phyloP scores from a whole-genome alignment of 2,329 filamentous ascomycete species.

The Tolypocladium tundrense region DNA sequence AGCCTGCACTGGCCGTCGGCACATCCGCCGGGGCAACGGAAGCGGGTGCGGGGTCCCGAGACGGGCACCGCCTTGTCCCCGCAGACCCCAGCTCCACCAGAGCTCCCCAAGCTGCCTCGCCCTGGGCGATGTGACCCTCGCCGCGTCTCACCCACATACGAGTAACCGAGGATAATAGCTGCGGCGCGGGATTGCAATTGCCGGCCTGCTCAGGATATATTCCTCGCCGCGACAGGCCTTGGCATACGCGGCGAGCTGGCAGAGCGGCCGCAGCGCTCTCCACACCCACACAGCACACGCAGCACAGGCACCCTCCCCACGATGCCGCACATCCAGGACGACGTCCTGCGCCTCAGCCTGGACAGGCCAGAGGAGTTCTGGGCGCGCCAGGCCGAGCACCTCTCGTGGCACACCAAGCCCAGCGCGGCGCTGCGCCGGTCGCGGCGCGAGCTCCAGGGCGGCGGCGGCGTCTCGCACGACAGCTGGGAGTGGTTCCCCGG shows the following conservation, averaged over 20 bases:
- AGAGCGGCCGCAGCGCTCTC: neutral
- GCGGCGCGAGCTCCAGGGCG: slow-evolving; percentile 51
- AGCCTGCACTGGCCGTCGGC: neutral
- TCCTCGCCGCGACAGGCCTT: neutral
- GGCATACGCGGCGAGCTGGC: neutral
- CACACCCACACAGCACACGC: too few relatives aligned
- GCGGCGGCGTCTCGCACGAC: slow-evolving; percentile 54
- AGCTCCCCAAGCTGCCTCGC: neutral
- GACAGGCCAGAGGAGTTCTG: slow-evolving; percentile 65
- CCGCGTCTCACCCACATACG: neutral
- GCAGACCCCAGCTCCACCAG: neutral
- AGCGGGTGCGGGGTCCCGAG: neutral
- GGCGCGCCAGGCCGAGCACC: slow-evolving; percentile 59
- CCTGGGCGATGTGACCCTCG: neutral
- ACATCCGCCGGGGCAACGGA: neutral
- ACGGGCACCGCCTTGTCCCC: too few relatives aligned
- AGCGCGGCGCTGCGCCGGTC: slow-evolving; percentile 47
- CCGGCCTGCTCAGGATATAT: neutral
- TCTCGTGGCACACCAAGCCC: slow-evolving; percentile 75
- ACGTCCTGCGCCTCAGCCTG: slow-evolving; percentile 47
- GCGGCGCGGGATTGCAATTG: neutral
- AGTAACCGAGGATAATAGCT: neutral
- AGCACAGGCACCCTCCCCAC: neutral
- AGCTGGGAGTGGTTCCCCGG: slow-evolving; percentile 88
- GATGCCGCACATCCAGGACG: slow-evolving; percentile 32